These are phyloP conservation scores for Eucalyptus curtisii DNA, from an alignment of 345 rosid species.

Conservation along the genomic window DNA sequence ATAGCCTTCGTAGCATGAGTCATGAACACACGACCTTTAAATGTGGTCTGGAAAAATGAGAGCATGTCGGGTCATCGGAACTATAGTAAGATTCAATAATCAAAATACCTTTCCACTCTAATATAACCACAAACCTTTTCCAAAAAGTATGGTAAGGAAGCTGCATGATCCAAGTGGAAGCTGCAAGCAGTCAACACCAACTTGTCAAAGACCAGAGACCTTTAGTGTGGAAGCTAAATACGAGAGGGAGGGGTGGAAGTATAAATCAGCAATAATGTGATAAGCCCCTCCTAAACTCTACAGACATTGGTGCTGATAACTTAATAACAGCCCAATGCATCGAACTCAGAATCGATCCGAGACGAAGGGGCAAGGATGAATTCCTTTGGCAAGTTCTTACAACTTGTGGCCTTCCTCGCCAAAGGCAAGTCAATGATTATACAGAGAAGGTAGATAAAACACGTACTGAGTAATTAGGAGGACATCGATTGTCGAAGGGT, in stretches of 20 bases:
- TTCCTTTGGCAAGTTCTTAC: background rate
- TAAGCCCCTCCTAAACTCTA: background rate
- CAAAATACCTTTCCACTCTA: background rate
- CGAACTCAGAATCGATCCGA: fast-evolving
- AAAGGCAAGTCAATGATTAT: background rate
- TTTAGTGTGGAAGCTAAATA: background rate
- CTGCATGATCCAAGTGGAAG: slow-evolving; percentile 99
- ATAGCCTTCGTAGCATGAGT: slow-evolving; percentile 94
- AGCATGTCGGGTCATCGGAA: background rate
- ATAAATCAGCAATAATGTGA: background rate
- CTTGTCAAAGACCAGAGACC: background rate
- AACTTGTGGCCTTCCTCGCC: background rate
- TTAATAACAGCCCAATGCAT: background rate
- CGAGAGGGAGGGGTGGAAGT: background rate
- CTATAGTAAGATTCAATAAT: background rate
- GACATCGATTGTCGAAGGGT: slow-evolving; percentile 78
- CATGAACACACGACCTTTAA: slow-evolving; percentile 86
- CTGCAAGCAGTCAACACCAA: slow-evolving; percentile 29
- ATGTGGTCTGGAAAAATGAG: slow-evolving; percentile 49
- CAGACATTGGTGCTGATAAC: background rate
- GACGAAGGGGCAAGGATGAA: background rate
- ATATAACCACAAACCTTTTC: slow-evolving; percentile 59
- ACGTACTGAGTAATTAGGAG: slow-evolving; percentile 81
- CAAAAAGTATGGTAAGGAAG: slow-evolving; percentile 83
- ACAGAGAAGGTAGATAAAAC: background rate